Base-by-base conservation (phyloP, 2,329 filamentous ascomycete genomes). In the Hypoxylon sp. region DNA sequence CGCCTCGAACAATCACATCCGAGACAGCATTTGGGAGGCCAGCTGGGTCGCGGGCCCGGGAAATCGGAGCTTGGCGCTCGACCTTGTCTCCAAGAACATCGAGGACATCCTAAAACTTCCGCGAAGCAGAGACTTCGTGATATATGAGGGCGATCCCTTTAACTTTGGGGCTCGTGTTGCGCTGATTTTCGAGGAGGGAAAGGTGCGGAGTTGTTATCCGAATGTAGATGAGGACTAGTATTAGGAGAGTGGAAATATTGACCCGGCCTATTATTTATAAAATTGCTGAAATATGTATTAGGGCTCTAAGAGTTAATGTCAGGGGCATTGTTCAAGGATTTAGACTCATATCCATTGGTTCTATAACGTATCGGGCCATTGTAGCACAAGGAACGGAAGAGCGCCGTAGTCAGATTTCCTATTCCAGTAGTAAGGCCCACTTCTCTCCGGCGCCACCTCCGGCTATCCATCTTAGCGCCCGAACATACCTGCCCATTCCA, bases 141-240 rank as follows among this genome's bases (percentile, higher is more conserved):
- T 72, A 9, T 73, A 63, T 38, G 69, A 72, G 46, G 68, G 69
- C 1, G 60, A 71, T 59, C 70, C 70, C 12, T 56, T 73, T 30
- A 58, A 68, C 34, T 66, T 69, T 31, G 68, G 67, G 2, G 66
- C 63, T 1, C 65, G 60, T 43, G 66, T 70, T 37, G 67, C 66
- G 11, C 3, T 71, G 20, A 62, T 58, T 43, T 55, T 69, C 38
- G 55, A 60, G 16, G 65, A 68, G 50, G 60, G 57, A 2, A 49
- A 44, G 13, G 50, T 60, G 2, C 54, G 23, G 31, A 51, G 47
- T n/a, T 55, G 54, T 19, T 49, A 57, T 41, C 54, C 57, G 7
- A 36, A 55, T 11, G 43, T 44, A 6, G 57, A 57, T 15, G 42
- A 43, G 15, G n/a, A 13, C 40, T 11, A 35, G 30, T 6, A 20